Evolutionary conservation across 1,139 yeast species (phyloP), one percentile per base, ranked within the genome.

Genomic region (Yamadazyma siamensis): DNA sequence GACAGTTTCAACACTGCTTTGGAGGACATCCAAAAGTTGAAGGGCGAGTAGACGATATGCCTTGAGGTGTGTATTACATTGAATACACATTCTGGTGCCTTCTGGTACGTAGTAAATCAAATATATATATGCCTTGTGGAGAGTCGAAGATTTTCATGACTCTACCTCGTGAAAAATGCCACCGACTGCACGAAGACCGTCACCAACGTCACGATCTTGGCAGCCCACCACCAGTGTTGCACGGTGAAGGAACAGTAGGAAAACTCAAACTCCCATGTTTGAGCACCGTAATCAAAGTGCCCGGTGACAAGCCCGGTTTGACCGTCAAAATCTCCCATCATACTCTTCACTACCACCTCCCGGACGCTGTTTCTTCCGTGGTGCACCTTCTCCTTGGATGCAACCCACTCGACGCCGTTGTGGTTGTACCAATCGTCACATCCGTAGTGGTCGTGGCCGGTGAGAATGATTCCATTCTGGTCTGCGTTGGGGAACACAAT

Each of bases 381-480:
- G 7, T 40, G 39, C 5, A 40, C 27, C n/a, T 23, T 47, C 11
- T 56, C 52, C 36, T 67, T 71, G 3, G 80, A 65, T 0, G 89
- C 85, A 4, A 54, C 67, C 89, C 91, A 83, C 29, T 57, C 56
- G n/a, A 56, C 49, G 7, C 34, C 36, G 9, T 50, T 46, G 29
- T 64, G 57, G 40, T 61, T 71, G 52, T 80, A 84, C 59, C 71
- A 68, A 28, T 74, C 75, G 46, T 80, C 81, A 53, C 98, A 94
- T 1, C 99, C 99, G 46, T 81, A 89, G 51, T 91, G 98, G 51
- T 91, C 99, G 57, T 91, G 98, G 0, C 99, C 98, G 0, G 96
- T 86, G 28, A 91, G 63, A 4, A 91, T 77, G 5, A 89, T 67
- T 9, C 97, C 97, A 18, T 78, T 72, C 39, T 77, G 75, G 37